Evolutionary conservation across 2,329 filamentous ascomycete species (phyloP), one percentile per base, ranked within the genome.

Genomic region (Cadophora sp.): DNA sequence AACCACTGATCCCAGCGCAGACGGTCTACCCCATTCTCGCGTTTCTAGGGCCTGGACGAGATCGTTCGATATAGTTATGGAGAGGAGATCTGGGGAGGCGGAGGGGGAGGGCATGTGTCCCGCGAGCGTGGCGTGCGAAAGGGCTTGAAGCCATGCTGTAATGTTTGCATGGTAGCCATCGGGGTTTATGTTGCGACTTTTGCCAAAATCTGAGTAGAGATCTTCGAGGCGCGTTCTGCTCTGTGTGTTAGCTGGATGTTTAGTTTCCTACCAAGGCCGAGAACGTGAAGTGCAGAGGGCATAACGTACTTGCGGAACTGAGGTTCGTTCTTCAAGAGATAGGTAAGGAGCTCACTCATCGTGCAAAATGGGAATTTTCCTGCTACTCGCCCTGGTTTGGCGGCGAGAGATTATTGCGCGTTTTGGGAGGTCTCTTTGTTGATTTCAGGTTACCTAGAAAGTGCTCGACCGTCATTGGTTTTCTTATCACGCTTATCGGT

Each of bases 131-230:
- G 93, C 91, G 62, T 87, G 83, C n/a, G 87, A 85, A 51, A 97
- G 84, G 1, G 89, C 93, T 48, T 87, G 86, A 67, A 90, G 88
- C 94, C 94, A 97, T 63, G 93, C 92, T 7, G 86, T 81, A 51
- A 93, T 83, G 78, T 97, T 97, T 53, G 93, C 92, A 24, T 84
- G 82, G 81, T 93, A 97, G 75, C 93, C 93, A 78, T 97, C 93
- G 0, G 93, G 92, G 77, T 97, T 97, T 26, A 92, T 87, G 48
- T 86, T 87, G 74, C 86, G 86, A 73, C 95, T 93, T 5, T 87
- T 81, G 46, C 88, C 84, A 77, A 97, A 97, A 79, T 97, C 94
- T 59, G 93, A 94, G 81, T 97, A 97, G 56, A 97, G 88, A 5
- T 93, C 94, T 14, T 92, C 90, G 14, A 97, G 85, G 61, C 94